phyloP scores from a whole-genome alignment of 441 rosid genomes.

The Populus hybrid region DNA sequence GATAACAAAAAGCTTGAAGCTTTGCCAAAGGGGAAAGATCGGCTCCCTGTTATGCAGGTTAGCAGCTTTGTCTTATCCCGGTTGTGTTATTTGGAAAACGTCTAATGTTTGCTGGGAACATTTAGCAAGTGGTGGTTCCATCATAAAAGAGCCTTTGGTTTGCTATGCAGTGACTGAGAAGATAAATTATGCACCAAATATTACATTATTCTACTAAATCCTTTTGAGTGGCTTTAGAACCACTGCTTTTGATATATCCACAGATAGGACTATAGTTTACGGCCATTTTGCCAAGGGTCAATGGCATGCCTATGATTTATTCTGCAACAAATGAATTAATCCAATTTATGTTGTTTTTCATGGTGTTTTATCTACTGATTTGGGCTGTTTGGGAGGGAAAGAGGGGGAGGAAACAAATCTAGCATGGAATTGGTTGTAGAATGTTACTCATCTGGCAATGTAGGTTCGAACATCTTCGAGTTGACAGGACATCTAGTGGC shows the following conservation, averaged over 20 bases:
- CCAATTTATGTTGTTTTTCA: not conserved
- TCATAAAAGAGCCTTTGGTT: not conserved
- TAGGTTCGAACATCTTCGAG: too few species aligned
- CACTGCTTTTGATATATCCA: not conserved
- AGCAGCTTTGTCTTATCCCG: slow-evolving; percentile 11
- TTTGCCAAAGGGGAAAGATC: slow-evolving; percentile 55
- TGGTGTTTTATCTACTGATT: not conserved
- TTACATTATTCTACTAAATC: not conserved
- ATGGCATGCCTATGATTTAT: not conserved
- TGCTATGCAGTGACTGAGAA: not conserved
- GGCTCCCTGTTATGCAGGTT: slow-evolving; percentile 79
- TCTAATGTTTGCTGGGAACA: not conserved
- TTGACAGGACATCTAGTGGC: too few species aligned
- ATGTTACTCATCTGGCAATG: too few species aligned
- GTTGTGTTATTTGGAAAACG: not conserved
- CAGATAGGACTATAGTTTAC: not conserved
- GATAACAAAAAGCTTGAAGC: slow-evolving; percentile 82
- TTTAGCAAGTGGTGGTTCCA: not conserved
- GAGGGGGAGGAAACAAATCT: too few species aligned
- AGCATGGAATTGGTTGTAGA: too few species aligned
- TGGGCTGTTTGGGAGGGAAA: too few species aligned
- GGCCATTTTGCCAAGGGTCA: not conserved
- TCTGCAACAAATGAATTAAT: too few species aligned
- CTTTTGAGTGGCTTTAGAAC: not conserved
- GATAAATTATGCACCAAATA: not conserved